Evolutionary conservation across 2,329 filamentous ascomycete genomes (phyloP).

Genomic region (Ambrosiella beaveri): DNA sequence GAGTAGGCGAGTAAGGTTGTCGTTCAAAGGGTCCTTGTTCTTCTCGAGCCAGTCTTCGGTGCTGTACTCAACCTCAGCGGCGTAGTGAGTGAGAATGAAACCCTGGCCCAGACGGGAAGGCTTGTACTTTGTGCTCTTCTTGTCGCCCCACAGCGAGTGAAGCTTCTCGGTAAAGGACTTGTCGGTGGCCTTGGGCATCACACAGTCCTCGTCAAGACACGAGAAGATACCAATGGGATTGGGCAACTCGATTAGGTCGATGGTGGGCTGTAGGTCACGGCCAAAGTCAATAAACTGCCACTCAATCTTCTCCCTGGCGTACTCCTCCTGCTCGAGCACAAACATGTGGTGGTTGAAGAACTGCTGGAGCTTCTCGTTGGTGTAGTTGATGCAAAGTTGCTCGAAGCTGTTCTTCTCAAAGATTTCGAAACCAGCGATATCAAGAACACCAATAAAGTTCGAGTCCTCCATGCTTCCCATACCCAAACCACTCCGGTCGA

Average conservation of each 20-base stretch:
- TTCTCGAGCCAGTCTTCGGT: conserved; percentile 94
- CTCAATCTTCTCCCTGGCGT: conserved; percentile 91
- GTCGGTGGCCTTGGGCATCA: conserved; percentile 98
- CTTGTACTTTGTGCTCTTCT: conserved; percentile 85
- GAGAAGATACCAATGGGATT: conserved; percentile 99
- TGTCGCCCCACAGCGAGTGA: conserved; percentile 78
- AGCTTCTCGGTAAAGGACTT: conserved; percentile 94
- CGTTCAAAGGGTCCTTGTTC: conserved; percentile 96
- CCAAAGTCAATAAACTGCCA: conserved; percentile 99
- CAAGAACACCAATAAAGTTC: conserved; percentile 90
- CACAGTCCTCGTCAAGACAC: conserved; percentile 89
- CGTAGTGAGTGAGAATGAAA: conserved; percentile 93
- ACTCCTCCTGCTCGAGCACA: conserved; percentile 94
- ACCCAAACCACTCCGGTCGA: conserved; percentile 70
- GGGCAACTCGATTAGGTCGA: conserved; percentile 86
- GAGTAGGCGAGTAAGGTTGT: conserved; percentile 83
- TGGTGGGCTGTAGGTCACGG: conserved; percentile 89
- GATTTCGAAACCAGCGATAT: conserved; percentile 98
- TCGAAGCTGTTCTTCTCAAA: conserved; percentile 98
- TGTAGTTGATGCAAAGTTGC: conserved; percentile 98
- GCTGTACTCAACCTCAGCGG: conserved; percentile 91
- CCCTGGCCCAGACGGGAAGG: conserved; percentile 75
- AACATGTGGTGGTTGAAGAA: conserved; percentile 99
- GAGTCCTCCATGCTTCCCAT: conserved; percentile 60
- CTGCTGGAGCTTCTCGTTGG: conserved; percentile 96